Base-by-base conservation (phyloP, 768 basidiomycete species). In the Amanita pseudoporphyria region DNA sequence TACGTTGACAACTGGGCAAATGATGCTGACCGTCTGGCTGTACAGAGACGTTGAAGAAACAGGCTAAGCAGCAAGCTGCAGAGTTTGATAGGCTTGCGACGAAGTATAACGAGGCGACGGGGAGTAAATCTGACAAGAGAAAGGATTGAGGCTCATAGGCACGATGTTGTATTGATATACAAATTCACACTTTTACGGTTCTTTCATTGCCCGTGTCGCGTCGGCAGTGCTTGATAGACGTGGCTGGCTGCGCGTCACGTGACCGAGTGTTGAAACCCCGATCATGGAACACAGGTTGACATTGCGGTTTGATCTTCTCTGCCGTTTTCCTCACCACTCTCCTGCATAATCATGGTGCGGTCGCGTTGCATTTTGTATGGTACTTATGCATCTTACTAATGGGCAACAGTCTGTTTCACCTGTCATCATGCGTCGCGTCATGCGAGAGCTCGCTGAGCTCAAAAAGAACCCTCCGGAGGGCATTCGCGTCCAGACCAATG, bases 401-500 rank as follows among this genome's bases (percentile, higher is more conserved):
- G 30, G 32, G 12, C 12, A 6, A 9, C 32, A 76, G 73, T 66
- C 71, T 58, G 59, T 73, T 47, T 55, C 70, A 56, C 76, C 82
- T 51, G 63, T 77, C 51, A 79, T 80, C 36, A 77, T 90, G 68
- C 89, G 92, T 56, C 84, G 88, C 53, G 69, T 96, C 60, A 86
- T 94, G 76, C 82, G 87, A 47, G 93, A 96, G 68, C 74, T 93
- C 38, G 75, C 72, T 33, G 83, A 87, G 57, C 78, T 97, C 52
- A 81, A 82, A 65, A 84, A 74, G 53, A 82, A 71, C 54, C 93
- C 93, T 32, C 87, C 87, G 10, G 93, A 96, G 60, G 93, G 92
- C n/a, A 90, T 96, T 61, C 82, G 93, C 57, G 75, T 96, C 24
- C 78, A 84, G 49, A 80, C 85, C 3, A 85, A 72, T 53, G 93